Percentiles rank a stretch among this genome's conserved stretches.
These are phyloP conservation scores for Fusarium sp. DNA, from an alignment of 2,329 filamentous ascomycete genomes.

Conservation along the genomic window DNA sequence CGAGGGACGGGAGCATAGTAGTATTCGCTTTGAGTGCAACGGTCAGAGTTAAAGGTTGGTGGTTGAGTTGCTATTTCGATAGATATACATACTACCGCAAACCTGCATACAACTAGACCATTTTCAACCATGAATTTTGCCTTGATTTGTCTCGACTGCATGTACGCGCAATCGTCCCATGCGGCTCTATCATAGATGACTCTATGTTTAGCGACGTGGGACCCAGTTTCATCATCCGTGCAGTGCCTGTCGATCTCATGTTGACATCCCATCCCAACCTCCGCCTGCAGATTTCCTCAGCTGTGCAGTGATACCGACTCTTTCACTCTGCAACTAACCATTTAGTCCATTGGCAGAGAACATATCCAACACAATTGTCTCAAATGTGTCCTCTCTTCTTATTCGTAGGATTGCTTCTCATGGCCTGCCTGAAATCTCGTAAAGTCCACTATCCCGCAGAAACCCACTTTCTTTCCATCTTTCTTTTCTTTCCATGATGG, in stretches of 20 bases:
- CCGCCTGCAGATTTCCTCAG: not conserved
- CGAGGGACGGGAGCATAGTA: not conserved
- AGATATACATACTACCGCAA: not conserved
- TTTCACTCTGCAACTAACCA: not conserved
- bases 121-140: not conserved
- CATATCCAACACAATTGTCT: not conserved
- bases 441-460: constrained; percentile 18
- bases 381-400: not conserved
- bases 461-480: constrained; percentile 13
- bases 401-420: not conserved
- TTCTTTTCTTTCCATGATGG: constrained; percentile 2
- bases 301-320: not conserved
- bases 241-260: constrained; percentile 24
- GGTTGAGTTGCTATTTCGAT: not conserved
- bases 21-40: not conserved
- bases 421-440: constrained; percentile 7
- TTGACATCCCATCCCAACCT: not conserved
- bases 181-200: constrained; percentile 18
- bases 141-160: not conserved
- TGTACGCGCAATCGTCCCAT: constrained; percentile 22
- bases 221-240: constrained; percentile 1
- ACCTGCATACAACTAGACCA: not conserved
- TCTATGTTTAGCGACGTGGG: constrained; percentile 25
- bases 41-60: not conserved
- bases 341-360: not conserved